Base-by-base conservation (phyloP, 768 basidiomycete genomes). In the Chalciporus piperatus region DNA sequence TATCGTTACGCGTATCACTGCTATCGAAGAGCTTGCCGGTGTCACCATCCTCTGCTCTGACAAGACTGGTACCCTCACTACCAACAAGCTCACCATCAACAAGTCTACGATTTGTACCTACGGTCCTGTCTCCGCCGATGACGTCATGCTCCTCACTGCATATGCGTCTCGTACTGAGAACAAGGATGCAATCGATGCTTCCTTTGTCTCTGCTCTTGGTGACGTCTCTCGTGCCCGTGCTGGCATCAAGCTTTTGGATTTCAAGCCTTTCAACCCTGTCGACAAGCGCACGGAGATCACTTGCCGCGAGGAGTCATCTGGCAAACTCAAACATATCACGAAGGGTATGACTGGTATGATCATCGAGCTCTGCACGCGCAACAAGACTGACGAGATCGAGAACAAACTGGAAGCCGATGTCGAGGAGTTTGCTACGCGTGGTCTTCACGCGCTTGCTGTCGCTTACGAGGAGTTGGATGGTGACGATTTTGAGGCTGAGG, bases 331-430 rank as follows among this genome's bases (percentile, higher is more conserved):
- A 84, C 92, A 96, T 64, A 95, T 96, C 65, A 97, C 96, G 69
- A 98, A 98, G 87, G 96, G 96, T 70, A 98, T 98, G 96, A 98
- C 96, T 40, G 96, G 94, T 76, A 89, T 92, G 72, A 93, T 98
- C 77, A 94, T 97, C 66, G 92, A 96, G 51, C 88, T 97, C 44
- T 98, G 95, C 84, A 79, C 90, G 20, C 90, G 96, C 69, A 95
- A 97, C 87, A 98, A 98, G 84, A 90, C 91, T 37, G 86, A 90
- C 11, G 92, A 92, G 56, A 60, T 93, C 40, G 95, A 98, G 81
- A 84, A 89, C 74, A 81, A 77, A 60, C 87, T 98, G 52, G 93
- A 98, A 77, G 78, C 82, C 56, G 96, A 98, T 66, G 96, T 98
- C 47, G 93, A 98, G 74, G 95, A 96, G 69, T 98, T 89, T 64